Evolutionary conservation across 345 rosid genomes (phyloP).

Genomic region (Melastoma malabathricum): DNA sequence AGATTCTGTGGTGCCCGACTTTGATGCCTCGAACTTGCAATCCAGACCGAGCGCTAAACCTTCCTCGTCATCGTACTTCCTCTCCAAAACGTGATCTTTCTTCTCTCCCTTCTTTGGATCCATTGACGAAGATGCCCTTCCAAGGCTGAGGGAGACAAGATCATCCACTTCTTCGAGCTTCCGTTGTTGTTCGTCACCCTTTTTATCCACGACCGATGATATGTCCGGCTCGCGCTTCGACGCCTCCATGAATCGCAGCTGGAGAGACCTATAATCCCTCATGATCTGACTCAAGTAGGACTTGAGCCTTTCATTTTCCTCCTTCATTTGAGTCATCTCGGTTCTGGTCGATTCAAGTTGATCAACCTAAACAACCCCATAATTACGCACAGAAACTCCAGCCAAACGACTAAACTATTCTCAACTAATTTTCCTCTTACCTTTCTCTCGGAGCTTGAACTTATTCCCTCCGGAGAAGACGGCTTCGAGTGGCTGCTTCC

Average conservation of each 20-base stretch:
- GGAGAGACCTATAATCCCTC: constrained; percentile 61
- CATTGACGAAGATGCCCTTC: constrained; percentile 25
- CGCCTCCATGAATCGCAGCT: constrained; percentile 31
- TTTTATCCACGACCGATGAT: constrained; percentile 5
- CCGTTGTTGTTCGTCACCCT: background rate
- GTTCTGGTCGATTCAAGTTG: constrained; percentile 51
- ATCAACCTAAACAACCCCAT: constrained; percentile 6
- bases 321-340: constrained; percentile 60
- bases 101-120: constrained; percentile 22
- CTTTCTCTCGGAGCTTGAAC: background rate
- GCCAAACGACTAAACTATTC: too few species aligned
- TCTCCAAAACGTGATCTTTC: constrained; percentile 11
- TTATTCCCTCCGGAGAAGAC: background rate
- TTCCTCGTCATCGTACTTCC: constrained; percentile 12
- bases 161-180: constrained; percentile 19
- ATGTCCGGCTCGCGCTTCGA: constrained; percentile 21
- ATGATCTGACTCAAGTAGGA: constrained; percentile 25
- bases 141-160: constrained; percentile 64
- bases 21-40: constrained; percentile 29
- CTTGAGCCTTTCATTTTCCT: constrained; percentile 70
- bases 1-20: constrained; percentile 1
- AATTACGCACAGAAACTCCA: background rate
- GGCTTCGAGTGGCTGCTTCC: background rate
- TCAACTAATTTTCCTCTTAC: background rate
- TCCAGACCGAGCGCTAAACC: constrained; percentile 38